phyloP scores from a whole-genome alignment of 78 protist genomes.

The Tieghemostelium lacteum region DNA sequence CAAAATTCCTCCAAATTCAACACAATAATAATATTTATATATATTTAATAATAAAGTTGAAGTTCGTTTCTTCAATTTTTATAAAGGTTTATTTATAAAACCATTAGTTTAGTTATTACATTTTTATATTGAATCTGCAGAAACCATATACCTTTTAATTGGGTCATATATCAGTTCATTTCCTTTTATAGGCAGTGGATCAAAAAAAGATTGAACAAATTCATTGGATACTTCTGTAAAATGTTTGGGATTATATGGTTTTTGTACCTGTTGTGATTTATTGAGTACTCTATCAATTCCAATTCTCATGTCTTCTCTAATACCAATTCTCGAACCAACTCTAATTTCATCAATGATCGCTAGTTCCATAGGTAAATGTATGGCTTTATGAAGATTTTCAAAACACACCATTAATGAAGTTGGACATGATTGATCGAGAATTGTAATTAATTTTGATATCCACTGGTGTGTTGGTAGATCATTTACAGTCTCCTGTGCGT shows the following conservation, averaged over 20 bases:
- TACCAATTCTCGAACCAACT: conserved; percentile 22
- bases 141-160: too few species aligned
- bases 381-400: background rate
- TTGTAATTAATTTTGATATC: background rate
- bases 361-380: background rate
- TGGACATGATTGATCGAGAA: conserved; percentile 1
- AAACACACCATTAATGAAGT: background rate
- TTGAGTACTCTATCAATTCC: conserved; percentile 11
- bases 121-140: too few species aligned
- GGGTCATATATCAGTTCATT: too few species aligned
- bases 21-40: too few species aligned
- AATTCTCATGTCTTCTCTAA: background rate
- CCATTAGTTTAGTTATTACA: too few species aligned
- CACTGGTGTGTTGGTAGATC: conserved; percentile 5
- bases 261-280: background rate
- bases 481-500: background rate
- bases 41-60: too few species aligned
- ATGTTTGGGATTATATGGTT: background rate
- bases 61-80: too few species aligned
- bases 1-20: background rate
- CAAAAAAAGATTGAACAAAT: background rate
- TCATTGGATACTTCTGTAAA: background rate
- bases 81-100: too few species aligned
- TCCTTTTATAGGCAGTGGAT: background rate
- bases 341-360: conserved; percentile 20